phyloP scores from a whole-genome alignment of 2,329 filamentous ascomycete genomes.

The Microdochium bolleyi region DNA sequence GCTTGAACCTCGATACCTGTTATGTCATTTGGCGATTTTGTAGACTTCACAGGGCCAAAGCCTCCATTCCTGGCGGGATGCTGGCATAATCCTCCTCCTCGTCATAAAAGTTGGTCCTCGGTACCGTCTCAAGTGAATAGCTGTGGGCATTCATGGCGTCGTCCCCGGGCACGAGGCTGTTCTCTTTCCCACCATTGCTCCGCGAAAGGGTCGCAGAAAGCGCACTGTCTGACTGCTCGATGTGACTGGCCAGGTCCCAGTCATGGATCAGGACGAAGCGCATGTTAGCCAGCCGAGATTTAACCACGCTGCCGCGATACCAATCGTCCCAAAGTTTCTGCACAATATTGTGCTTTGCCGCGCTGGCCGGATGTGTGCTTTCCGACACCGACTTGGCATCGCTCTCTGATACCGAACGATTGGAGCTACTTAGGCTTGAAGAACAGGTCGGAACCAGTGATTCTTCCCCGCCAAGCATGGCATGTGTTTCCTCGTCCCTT shows the following conservation, averaged over 20 bases:
- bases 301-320: conserved; percentile 30
- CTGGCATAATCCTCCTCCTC: neutral
- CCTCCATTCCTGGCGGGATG: neutral
- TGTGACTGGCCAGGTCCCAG: conserved; percentile 27
- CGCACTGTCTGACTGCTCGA: conserved; percentile 7
- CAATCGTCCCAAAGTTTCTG: conserved; percentile 41
- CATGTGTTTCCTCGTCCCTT: neutral
- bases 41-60: neutral
- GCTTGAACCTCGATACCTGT: too few species aligned
- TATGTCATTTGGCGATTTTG: too few species aligned
- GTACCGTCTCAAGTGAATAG: neutral
- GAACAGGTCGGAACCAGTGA: neutral
- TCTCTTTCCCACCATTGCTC: neutral
- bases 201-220: neutral
- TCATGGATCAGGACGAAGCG: conserved; percentile 36
- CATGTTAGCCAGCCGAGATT: conserved; percentile 29
- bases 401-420: neutral
- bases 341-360: conserved; percentile 24
- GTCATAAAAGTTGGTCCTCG: neutral
- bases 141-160: neutral
- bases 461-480: neutral
- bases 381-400: neutral
- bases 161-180: neutral
- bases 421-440: too few species aligned
- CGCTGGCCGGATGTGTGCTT: neutral